These are phyloP conservation scores for Beta vulgaris DNA, from an alignment of 148 eudicot species.

Conservation along the genomic window DNA sequence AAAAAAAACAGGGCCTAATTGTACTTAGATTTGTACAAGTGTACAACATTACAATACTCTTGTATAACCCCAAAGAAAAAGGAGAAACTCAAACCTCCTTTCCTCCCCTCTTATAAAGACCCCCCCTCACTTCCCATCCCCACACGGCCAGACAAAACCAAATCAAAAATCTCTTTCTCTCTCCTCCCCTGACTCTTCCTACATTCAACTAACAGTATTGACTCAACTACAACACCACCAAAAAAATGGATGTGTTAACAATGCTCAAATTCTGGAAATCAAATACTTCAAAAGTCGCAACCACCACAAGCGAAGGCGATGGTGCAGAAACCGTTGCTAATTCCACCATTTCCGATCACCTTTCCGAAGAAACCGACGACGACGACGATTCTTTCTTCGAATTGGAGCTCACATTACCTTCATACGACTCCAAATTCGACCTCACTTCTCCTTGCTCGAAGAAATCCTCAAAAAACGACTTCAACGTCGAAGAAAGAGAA, in stretches of 20 bases:
- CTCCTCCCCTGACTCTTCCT: not conserved
- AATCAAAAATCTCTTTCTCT: constrained; percentile 23
- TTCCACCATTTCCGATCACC: constrained; percentile 21
- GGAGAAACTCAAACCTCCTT: not conserved
- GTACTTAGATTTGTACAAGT: too few relatives aligned
- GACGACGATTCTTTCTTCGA: constrained; percentile 78
- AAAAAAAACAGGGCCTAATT: too few relatives aligned
- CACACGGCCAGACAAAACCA: constrained; percentile 6
- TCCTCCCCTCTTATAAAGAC: constrained; percentile 13
- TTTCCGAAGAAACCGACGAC: constrained; percentile 19
- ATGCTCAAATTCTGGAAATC: constrained; percentile 66
- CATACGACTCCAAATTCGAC: constrained; percentile 18
- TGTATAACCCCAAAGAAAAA: not conserved
- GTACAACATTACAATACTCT: too few relatives aligned
- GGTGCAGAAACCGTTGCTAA: constrained; percentile 19
- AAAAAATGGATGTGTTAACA: constrained; percentile 46
- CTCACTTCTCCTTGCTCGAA: not conserved
- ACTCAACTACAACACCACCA: constrained; percentile 1
- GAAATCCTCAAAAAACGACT: not conserved
- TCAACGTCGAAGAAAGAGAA: not conserved
- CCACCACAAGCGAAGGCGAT: constrained; percentile 18
- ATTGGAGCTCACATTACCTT: constrained; percentile 48
- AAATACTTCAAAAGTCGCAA: constrained; percentile 28
- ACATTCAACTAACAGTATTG: not conserved
- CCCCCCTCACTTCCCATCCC: not conserved